These are phyloP conservation scores for Phytophthora macrochlamydospora DNA, from an alignment of 352 stramenopile species.

Conservation along the genomic window DNA sequence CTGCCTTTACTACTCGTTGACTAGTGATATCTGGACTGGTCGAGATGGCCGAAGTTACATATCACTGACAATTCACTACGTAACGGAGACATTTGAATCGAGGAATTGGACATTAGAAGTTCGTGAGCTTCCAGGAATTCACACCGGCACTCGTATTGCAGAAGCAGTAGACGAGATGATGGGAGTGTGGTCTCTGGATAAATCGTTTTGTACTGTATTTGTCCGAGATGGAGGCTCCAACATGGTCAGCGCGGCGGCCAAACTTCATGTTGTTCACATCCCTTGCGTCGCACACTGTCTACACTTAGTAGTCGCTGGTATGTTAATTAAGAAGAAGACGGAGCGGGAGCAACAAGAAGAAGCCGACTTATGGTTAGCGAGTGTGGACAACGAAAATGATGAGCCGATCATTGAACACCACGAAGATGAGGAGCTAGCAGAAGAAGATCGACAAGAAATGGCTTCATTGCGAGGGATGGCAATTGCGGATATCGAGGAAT, in stretches of 20 bases:
- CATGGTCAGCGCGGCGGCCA: constrained; percentile 2
- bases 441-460: constrained; percentile 8
- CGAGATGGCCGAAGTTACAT: constrained; percentile 15
- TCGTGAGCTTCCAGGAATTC: constrained; percentile 7
- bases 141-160: constrained; percentile 3
- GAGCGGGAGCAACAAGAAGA: not conserved
- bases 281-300: constrained; percentile 7
- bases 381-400: not conserved
- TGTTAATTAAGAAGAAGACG: not conserved
- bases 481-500: constrained; percentile 12
- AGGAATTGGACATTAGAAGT: constrained; percentile 20
- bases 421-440: constrained; percentile 12
- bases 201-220: not conserved
- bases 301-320: constrained; percentile 6
- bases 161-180: constrained; percentile 2
- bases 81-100: constrained; percentile 1
- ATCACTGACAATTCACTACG: constrained; percentile 16
- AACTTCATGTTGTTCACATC: not conserved
- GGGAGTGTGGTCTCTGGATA: not conserved
- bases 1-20: constrained; percentile 13
- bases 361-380: not conserved
- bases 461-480: constrained; percentile 5
- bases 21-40: constrained; percentile 15
- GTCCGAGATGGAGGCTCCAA: constrained; percentile 10
- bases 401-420: not conserved